A percentile compares a stretch with the other conserved stretches of the same genome.
phyloP scores from a whole-genome alignment of 2,329 filamentous ascomycete genomes.

The Fonsecaea nubica region DNA sequence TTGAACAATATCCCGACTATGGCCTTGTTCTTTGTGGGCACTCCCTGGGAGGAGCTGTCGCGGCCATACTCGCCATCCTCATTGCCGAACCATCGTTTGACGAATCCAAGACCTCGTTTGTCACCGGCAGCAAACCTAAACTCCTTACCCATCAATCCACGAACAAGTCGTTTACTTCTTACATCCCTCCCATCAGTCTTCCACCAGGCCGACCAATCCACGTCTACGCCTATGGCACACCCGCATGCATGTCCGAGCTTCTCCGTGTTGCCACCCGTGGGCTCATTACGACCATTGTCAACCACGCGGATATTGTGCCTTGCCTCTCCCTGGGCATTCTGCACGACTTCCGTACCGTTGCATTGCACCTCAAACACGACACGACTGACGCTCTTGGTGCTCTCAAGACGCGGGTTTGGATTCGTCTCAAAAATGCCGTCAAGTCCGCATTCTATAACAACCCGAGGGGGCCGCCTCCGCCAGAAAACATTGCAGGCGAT shows the following conservation, averaged over 20 bases:
- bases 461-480: conserved; percentile 47
- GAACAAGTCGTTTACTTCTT: conserved; percentile 41
- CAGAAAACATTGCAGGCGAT: conserved; percentile 53
- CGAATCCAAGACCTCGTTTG: conserved; percentile 62
- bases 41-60: conserved; percentile 72
- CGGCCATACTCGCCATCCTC: conserved; percentile 73
- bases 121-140: conserved; percentile 63
- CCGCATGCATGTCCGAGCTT: conserved; percentile 73
- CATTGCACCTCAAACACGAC: conserved; percentile 75
- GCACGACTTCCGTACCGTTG: conserved; percentile 75
- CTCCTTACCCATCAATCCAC: conserved; percentile 41
- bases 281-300: conserved; percentile 75
- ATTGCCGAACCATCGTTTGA: conserved; percentile 63
- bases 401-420: conserved; percentile 70
- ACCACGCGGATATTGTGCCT: conserved; percentile 76
- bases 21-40: conserved; percentile 73
- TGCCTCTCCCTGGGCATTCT: conserved; percentile 74
- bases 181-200: conserved; percentile 55
- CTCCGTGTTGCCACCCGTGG: conserved; percentile 73
- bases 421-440: conserved; percentile 64
- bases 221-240: conserved; percentile 79
- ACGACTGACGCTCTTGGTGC: conserved; percentile 70
- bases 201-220: conserved; percentile 75
- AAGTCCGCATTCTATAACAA: conserved; percentile 36
- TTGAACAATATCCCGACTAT: conserved; percentile 72